phyloP scores from a whole-genome alignment of 768 basidiomycete genomes.

The Amanita rimosa region DNA sequence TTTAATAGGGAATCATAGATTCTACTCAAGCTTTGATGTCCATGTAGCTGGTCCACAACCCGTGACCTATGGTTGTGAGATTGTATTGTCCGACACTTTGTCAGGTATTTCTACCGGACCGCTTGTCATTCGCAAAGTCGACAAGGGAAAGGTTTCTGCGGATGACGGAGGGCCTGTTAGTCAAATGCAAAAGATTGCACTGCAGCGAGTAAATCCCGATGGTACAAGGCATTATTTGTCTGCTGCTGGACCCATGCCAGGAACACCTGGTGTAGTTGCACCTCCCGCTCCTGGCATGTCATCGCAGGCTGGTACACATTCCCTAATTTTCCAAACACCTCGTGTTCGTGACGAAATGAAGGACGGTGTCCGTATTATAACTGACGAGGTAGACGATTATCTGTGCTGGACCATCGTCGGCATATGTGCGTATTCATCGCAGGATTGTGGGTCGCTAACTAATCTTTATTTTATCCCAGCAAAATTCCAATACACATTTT shows the following conservation, averaged over 20 bases:
- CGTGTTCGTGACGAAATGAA: conserved; percentile 75
- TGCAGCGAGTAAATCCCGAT: conserved; percentile 74
- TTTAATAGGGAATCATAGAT: conserved; percentile 33
- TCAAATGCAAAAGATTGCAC: conserved; percentile 93
- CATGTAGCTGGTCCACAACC: conserved; percentile 58
- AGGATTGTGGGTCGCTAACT: not conserved
- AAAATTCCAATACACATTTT: conserved; percentile 92
- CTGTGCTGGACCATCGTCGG: conserved; percentile 94
- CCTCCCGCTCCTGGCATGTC: conserved; percentile 69
- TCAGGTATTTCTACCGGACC: conserved; percentile 82
- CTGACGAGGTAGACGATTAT: conserved; percentile 91
- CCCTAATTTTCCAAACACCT: conserved; percentile 68
- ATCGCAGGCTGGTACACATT: conserved; percentile 70
- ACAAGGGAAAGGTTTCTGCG: conserved; percentile 78
- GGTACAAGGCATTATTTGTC: conserved; percentile 82
- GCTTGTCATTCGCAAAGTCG: conserved; percentile 84
- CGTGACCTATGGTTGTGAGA: conserved; percentile 86
- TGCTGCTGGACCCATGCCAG: conserved; percentile 77
- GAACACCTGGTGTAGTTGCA: conserved; percentile 55
- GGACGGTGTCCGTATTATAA: conserved; percentile 62
- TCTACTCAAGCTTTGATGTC: conserved; percentile 25
- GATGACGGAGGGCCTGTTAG: conserved; percentile 89
- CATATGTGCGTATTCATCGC: conserved; percentile 53
- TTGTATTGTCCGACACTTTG: conserved; percentile 74
- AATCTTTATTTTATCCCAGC: conserved; percentile 30